Conservation (phyloP, 148 eudicot species). For the Pouteria glomerata region DNA sequence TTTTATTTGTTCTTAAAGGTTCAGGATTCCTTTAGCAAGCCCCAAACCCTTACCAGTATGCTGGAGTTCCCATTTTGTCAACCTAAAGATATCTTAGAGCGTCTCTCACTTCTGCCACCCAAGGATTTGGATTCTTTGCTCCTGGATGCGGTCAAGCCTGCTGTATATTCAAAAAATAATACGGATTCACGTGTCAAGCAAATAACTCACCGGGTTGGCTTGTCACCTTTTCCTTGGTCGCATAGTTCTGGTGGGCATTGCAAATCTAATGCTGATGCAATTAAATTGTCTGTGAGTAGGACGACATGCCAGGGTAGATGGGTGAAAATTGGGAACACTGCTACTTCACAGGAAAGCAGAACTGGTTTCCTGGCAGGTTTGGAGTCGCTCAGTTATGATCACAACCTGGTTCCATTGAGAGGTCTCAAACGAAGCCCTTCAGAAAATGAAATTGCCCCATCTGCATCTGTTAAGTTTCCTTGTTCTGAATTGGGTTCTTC, state of each 20-base stretch:
- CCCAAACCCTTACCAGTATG: constrained; percentile 22
- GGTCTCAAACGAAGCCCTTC: constrained; percentile 32
- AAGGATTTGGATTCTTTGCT: constrained; percentile 75
- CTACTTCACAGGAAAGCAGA: constrained; percentile 38
- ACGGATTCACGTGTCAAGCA: constrained; percentile 57
- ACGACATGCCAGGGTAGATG: constrained; percentile 81
- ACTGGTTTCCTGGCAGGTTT: constrained; percentile 43
- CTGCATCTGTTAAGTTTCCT: constrained; percentile 22
- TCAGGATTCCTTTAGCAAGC: constrained; percentile 36
- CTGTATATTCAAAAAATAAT: constrained; percentile 31
- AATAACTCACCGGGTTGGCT: constrained; percentile 44
- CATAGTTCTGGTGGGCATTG: constrained; percentile 50
- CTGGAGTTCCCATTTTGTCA: constrained; percentile 32
- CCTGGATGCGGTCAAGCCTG: constrained; percentile 61
- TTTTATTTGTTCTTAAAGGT: constrained; percentile 25
- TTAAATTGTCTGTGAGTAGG: constrained; percentile 43
- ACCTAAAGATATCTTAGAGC: constrained; percentile 63
- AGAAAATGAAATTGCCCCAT: constrained; percentile 25
- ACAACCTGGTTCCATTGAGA: constrained; percentile 61
- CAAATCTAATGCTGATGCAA: constrained; percentile 62
- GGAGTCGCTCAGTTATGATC: constrained; percentile 67
- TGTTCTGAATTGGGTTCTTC: constrained; percentile 26
- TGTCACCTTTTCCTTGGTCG: constrained; percentile 88
- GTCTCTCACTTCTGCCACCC: constrained; percentile 66
- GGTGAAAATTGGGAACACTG: constrained; percentile 55